Percentiles rank a stretch among this genome's conserved stretches.
Evolutionary conservation across 2,329 filamentous ascomycete species (phyloP).

Genomic region (Alternaria burnsii): DNA sequence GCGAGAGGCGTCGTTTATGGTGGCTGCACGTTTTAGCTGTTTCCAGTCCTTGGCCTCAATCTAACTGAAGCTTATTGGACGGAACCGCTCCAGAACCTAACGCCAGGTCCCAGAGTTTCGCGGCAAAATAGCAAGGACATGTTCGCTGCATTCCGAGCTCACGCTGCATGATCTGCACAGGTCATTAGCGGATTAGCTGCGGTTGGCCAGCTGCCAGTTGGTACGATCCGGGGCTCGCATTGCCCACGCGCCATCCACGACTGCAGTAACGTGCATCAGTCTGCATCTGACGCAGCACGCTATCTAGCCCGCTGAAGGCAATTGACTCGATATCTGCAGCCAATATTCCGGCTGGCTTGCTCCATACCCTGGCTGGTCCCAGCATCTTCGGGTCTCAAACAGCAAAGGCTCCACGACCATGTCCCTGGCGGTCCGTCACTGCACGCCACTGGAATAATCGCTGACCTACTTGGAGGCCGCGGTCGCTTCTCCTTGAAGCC

Average conservation of each 20-base stretch:
- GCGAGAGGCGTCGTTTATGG: constrained; percentile 30
- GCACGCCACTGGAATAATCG: constrained; percentile 31
- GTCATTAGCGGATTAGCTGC: constrained; percentile 40
- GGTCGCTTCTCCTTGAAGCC: constrained; percentile 30
- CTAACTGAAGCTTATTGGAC: constrained; percentile 46
- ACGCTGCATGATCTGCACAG: constrained; percentile 49
- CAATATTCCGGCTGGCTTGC: constrained; percentile 41
- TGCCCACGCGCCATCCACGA: constrained; percentile 31
- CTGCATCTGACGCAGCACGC: constrained; percentile 41
- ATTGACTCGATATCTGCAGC: constrained; percentile 37
- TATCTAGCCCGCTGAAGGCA: constrained; percentile 36
- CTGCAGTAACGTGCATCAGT: constrained; percentile 38
- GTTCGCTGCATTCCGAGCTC: constrained; percentile 44
- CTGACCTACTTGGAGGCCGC: constrained; percentile 33
- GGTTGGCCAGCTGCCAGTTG: constrained; percentile 39
- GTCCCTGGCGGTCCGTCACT: constrained; percentile 45
- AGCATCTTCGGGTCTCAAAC: constrained; percentile 47
- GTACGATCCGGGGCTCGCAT: constrained; percentile 36
- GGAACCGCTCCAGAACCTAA: constrained; percentile 39
- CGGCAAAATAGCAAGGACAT: constrained; percentile 46
- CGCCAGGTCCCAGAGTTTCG: constrained; percentile 40
- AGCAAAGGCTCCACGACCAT: constrained; percentile 48
- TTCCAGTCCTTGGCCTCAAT: constrained; percentile 46
- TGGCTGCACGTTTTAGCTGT: constrained; percentile 42
- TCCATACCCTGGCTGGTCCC: constrained; percentile 32